phyloP scores from a whole-genome alignment of 768 basidiomycete genomes.

The Peribolospora kevripleyi region DNA sequence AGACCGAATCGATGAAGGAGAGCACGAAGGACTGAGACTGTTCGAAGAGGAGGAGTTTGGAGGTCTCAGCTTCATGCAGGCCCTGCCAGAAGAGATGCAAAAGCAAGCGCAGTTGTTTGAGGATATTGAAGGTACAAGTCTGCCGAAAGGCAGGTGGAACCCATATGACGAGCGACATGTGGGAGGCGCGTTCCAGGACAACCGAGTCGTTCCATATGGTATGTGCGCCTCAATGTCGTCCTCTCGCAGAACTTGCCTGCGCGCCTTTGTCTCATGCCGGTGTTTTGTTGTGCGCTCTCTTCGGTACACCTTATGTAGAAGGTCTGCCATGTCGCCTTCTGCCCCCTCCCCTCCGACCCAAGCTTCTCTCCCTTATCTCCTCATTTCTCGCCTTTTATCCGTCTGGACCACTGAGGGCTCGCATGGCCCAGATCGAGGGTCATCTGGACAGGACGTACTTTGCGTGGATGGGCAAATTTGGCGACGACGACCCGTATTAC shows the following conservation, averaged over 20 bases:
- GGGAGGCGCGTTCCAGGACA: conserved; percentile 16
- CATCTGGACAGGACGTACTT: conserved; percentile 13
- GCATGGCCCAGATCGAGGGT: conserved; percentile 3
- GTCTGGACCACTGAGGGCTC: background rate
- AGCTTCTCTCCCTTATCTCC: background rate
- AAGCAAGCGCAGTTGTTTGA: conserved; percentile 12
- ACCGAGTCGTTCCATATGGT: conserved; percentile 14
- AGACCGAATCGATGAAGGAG: conserved; percentile 15
- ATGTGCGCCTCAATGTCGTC: background rate
- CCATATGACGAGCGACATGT: conserved; percentile 17
- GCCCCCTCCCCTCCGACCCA: no score
- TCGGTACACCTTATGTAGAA: no score
- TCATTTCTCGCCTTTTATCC: background rate
- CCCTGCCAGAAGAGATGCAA: conserved; percentile 10
- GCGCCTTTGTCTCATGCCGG: background rate
- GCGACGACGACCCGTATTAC: conserved; percentile 16
- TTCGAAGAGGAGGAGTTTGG: conserved; percentile 14
- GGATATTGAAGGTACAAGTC: conserved; percentile 9
- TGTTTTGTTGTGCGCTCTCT: no score
- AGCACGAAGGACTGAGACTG: conserved; percentile 13
- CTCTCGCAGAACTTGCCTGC: background rate
- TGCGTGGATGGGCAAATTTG: conserved; percentile 15
- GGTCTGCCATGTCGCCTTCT: no score
- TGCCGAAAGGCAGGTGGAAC: conserved; percentile 16
- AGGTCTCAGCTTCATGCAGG: conserved; percentile 14